Base-by-base conservation (phyloP, 2,329 filamentous ascomycete genomes). In the Nigrograna mackinnonii region DNA sequence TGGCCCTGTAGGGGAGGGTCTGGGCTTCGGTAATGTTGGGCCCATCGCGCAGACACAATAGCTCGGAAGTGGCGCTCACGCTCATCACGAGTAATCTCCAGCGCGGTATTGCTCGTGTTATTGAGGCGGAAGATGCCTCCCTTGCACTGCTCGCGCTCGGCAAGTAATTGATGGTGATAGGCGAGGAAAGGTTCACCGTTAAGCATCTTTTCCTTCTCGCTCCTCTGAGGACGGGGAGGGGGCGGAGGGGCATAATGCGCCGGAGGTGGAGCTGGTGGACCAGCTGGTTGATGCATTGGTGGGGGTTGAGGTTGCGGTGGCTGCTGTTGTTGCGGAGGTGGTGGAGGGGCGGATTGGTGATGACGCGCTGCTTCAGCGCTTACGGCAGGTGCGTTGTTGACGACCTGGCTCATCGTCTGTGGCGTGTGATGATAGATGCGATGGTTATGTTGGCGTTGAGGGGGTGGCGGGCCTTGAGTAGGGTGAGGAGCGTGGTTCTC, bases 191-290 rank as follows among this genome's bases (percentile, higher is more conserved):
- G 79, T 30, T 87, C 79, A 11, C 89, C 89, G 22, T 78, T 78
- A 13, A 95, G 74, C 92, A 97, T 97, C 65, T 94, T 90, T 46
- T 95, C 87, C 68, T 94, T 94, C 63, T 96, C 89, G 1, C 84
- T 86, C 46, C 78, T 71, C 57, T 60, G 57, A 54, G 70, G 54
- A 52, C 57, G 37, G 3, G 42, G 28, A 6, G 50, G 50, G 31
- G 44, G 41, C 7, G 55, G 48, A 39, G 44, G 43, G 41, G 55
- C 43, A 35, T 56, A 59, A 34, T 56, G 55, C 11, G 55, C 40
- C 22, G 55, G 54, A 37, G 58, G 56, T 19, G 53, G 59, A n/a
- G 40, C 49, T 22, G 54, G 51, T 34, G 55, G 52, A 33, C 46
- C 46, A n/a, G 43, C 26, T 14, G 28, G 18, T 20, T 33, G 35